phyloP scores from a whole-genome alignment of 106 monocot genomes.

The Dendrobium officinale region DNA sequence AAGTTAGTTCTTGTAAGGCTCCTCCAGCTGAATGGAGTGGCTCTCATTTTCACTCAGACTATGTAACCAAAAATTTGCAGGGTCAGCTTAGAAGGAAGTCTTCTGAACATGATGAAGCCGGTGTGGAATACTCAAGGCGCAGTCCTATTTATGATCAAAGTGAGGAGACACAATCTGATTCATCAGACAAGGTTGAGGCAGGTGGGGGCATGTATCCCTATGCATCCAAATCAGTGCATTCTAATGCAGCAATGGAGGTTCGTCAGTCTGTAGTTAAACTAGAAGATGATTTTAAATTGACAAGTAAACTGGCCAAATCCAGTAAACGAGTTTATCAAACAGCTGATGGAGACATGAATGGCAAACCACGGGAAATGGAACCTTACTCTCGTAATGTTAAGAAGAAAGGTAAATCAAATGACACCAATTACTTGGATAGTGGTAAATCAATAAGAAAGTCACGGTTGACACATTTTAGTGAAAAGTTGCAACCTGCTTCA shows the following conservation, averaged over 20 bases:
- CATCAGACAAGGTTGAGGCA: constrained; percentile 44
- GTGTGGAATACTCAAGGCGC: constrained; percentile 4
- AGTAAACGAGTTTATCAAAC: constrained; percentile 13
- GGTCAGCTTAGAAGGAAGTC: constrained; percentile 24
- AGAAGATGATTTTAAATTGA: constrained; percentile 23
- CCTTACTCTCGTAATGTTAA: constrained; percentile 24
- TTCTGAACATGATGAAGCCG: constrained; percentile 11
- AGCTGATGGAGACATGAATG: constrained; percentile 2
- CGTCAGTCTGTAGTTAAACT: constrained; percentile 15
- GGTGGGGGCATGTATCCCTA: constrained; percentile 13
- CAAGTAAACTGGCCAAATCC: constrained; percentile 28
- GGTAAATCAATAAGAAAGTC: constrained; percentile 25
- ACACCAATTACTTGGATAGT: constrained; percentile 22
- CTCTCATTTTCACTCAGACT: constrained; percentile 6
- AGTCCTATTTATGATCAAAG: constrained; percentile 19
- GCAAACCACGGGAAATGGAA: constrained; percentile 17
- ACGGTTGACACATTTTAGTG: constrained; percentile 19
- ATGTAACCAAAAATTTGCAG: constrained; percentile 14
- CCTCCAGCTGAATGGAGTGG: constrained; percentile 13
- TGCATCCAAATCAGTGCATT: constrained; percentile 14
- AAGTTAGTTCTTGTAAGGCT: constrained; percentile 19
- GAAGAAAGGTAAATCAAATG: constrained; percentile 38
- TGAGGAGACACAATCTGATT: constrained; percentile 83
- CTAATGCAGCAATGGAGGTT: constrained; percentile 8
- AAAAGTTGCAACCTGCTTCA: constrained; percentile 18